Conservation (phyloP, 148 eudicot genomes). For the Bassia scoparia region DNA sequence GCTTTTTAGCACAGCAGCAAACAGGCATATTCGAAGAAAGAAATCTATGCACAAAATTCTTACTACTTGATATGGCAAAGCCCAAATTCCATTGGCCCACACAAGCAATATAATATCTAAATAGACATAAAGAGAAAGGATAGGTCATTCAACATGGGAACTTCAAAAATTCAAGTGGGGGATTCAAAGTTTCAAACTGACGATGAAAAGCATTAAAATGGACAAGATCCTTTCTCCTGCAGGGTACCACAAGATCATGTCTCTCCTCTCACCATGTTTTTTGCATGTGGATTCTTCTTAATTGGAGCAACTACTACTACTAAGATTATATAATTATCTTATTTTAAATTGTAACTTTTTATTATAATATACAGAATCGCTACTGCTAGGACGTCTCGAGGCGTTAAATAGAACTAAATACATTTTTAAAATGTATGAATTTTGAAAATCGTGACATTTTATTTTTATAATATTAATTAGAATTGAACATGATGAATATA, state of each 20-base stretch:
- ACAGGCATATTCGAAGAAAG: slow-evolving; percentile 24
- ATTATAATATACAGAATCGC: neutral
- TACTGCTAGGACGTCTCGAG: no score
- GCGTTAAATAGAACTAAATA: no score
- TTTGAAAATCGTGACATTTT: no score
- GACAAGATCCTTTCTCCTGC: slow-evolving; percentile 22
- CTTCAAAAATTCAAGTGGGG: slow-evolving; percentile 33
- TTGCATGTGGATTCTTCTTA: slow-evolving; percentile 31
- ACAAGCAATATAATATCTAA: slow-evolving; percentile 10
- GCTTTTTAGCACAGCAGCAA: slow-evolving; percentile 7
- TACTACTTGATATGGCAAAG: neutral
- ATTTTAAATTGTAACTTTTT: neutral
- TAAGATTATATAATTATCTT: neutral
- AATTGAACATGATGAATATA: neutral
- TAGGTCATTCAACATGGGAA: slow-evolving; percentile 35
- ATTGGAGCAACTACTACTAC: slow-evolving; percentile 17
- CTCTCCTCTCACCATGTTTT: slow-evolving; percentile 27
- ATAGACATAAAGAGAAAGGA: slow-evolving; percentile 31
- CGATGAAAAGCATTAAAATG: slow-evolving; percentile 21
- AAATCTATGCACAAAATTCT: slow-evolving; percentile 17
- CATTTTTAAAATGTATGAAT: no score
- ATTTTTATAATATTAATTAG: neutral
- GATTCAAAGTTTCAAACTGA: slow-evolving; percentile 36
- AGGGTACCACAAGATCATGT: slow-evolving; percentile 37
- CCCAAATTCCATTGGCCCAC: slow-evolving; percentile 21